Percentiles rank a stretch among this genome's conserved stretches.
These are phyloP conservation scores for Leccinum imitatum DNA, from an alignment of 768 basidiomycete species.

Conservation along the genomic window DNA sequence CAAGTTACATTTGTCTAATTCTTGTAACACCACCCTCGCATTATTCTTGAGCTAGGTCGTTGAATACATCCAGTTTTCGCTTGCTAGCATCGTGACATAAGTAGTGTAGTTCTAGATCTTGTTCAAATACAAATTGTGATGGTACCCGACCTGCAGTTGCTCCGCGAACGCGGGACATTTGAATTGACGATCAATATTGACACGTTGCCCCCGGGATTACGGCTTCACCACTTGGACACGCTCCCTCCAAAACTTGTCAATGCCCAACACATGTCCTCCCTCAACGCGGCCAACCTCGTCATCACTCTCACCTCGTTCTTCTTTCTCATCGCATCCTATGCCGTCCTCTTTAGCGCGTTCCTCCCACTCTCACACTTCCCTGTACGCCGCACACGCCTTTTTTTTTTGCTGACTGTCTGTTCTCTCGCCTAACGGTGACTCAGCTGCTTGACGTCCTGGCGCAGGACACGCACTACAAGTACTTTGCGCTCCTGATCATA, in stretches of 20 bases:
- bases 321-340: conserved; percentile 59
- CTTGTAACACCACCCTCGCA: conserved; percentile 27
- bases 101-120: conserved; percentile 32
- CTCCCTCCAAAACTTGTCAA: conserved; percentile 3
- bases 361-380: conserved; percentile 49
- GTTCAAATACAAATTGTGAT: conserved; percentile 21
- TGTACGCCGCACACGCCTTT: conserved; percentile 39
- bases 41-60: conserved; percentile 13
- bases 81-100: conserved; percentile 15
- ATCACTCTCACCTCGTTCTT: conserved; percentile 49
- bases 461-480: conserved; percentile 87
- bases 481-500: conserved; percentile 73
- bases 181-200: conserved; percentile 4
- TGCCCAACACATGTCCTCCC: conserved; percentile 26
- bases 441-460: conserved; percentile 67
- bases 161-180: conserved; percentile 11
- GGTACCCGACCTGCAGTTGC: not conserved
- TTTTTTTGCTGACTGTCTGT: not conserved
- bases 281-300: conserved; percentile 47
- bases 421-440: conserved; percentile 17
- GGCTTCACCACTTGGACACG: conserved; percentile 18
- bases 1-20: conserved; percentile 30
- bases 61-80: conserved; percentile 18
- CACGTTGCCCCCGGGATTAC: conserved; percentile 32
- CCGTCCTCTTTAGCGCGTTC: conserved; percentile 65